Evolutionary conservation across 176 grass and related monocot genomes (phyloP), one percentile per base, ranked within the genome.

Genomic region (Oryza longistaminata): DNA sequence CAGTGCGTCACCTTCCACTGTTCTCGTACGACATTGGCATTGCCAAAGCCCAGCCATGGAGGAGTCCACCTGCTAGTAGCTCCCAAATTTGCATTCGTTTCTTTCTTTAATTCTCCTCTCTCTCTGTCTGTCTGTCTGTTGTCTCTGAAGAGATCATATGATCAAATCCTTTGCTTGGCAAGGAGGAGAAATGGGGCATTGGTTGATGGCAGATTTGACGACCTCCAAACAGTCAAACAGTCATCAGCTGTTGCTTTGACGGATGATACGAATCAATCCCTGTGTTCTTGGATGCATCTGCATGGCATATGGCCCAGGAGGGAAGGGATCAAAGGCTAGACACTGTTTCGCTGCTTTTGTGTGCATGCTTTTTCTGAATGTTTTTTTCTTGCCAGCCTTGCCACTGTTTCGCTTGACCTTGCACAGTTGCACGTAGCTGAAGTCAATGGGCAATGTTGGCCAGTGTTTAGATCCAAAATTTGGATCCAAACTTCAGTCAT

Each of bases 1-100:
- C 50, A 53, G 71, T 19, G 78, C 80, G 89, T 94, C 92, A 94
- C 60, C 33, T 35, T 44, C 86, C 92, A 94, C 92, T 88, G 26
- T 85, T 69, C 69, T 89, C 49, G 42, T 75, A 42, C 86, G 61
- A 78, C 69, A 93, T 76, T 93, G 92, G 85, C 78, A 83, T 24
- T 27, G 43, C 68, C 81, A 90, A 85, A 84, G 66, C 71, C 64
- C 55, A 79, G 68, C 9, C 85, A 77, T 29, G 43, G 7, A 22
- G 34, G 26, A 78, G 70, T 79, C 64, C 76, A 68, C 19, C 10
- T 13, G 13, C 52, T 14, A 14, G 16, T 19, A 64, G 19, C n/a
- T 9, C 39, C 84, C 76, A 74, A 25, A 61, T 53, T 80, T 80
- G 44, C 33, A 37, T 13, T 33, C 7, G 25, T 50, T 24, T 62